These are phyloP conservation scores for Penicillium capsulatum DNA, from an alignment of 2,329 filamentous ascomycete genomes.

Conservation along the genomic window DNA sequence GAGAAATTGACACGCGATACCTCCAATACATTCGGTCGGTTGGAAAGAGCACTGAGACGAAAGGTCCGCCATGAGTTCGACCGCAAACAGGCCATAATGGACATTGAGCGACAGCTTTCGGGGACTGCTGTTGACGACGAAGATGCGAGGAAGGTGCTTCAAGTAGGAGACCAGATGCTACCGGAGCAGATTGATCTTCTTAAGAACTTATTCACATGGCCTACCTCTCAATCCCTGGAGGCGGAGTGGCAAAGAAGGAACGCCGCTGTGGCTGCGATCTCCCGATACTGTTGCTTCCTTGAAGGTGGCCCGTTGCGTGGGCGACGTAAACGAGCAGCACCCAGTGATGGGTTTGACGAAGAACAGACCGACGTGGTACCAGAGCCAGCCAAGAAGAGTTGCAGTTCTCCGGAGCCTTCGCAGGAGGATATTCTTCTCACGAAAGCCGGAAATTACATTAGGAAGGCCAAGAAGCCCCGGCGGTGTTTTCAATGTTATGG, in stretches of 20 bases:
- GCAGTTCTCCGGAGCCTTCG: not conserved
- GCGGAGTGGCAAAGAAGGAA: slow-evolving; percentile 13
- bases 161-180: slow-evolving; percentile 6
- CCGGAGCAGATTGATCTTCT: slow-evolving; percentile 15
- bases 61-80: not conserved
- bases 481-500: slow-evolving; percentile 17
- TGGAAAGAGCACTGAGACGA: not conserved
- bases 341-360: slow-evolving; percentile 6
- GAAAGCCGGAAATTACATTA: slow-evolving; percentile 11
- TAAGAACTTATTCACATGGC: slow-evolving; percentile 13
- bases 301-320: slow-evolving; percentile 9
- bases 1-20: not conserved
- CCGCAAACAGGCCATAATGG: not conserved
- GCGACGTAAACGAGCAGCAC: slow-evolving; percentile 5
- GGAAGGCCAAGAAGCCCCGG: slow-evolving; percentile 13
- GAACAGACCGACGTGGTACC: not conserved
- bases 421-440: slow-evolving; percentile 6
- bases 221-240: slow-evolving; percentile 12
- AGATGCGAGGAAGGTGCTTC: slow-evolving; percentile 12
- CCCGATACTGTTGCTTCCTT: slow-evolving; percentile 9
- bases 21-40: not conserved
- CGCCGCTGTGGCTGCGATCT: slow-evolving; percentile 9
- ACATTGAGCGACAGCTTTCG: slow-evolving; percentile 3
- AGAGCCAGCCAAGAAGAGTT: slow-evolving; percentile 8
- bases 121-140: slow-evolving; percentile 13